Conservation (phyloP, 139 green algal species). For the Coelastrella sp. region DNA sequence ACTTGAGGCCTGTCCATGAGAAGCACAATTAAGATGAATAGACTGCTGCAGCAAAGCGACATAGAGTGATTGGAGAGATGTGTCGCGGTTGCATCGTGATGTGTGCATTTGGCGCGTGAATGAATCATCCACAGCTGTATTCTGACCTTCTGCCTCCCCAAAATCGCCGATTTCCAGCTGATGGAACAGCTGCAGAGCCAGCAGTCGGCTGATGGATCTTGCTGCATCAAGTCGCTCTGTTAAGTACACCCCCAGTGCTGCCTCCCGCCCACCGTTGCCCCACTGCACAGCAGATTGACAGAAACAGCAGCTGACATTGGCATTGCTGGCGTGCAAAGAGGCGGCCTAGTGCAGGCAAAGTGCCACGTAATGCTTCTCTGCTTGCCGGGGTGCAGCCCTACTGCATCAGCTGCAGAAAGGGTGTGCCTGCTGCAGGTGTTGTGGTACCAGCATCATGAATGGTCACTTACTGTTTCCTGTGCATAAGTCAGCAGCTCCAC, state of each 20-base stretch:
- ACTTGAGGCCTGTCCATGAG: too few relatives aligned
- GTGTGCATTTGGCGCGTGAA: background rate
- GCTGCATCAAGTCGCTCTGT: conserved; percentile 67
- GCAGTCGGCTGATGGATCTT: conserved; percentile 60
- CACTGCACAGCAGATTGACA: conserved; percentile 12
- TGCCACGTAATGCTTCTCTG: too few relatives aligned
- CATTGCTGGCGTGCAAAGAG: too few relatives aligned
- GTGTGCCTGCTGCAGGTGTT: background rate
- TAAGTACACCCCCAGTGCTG: conserved; percentile 70
- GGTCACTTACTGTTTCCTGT: conserved; percentile 68
- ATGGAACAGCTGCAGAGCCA: conserved; percentile 60
- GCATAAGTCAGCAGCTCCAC: conserved; percentile 71
- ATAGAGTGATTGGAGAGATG: background rate
- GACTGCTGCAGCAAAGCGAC: too few relatives aligned
- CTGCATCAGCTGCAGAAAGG: too few relatives aligned
- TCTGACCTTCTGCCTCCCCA: conserved; percentile 4
- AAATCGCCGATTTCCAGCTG: conserved; percentile 8
- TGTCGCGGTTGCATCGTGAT: background rate
- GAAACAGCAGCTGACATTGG: background rate
- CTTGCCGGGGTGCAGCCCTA: too few relatives aligned
- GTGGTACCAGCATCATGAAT: background rate
- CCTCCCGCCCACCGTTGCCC: conserved; percentile 57
- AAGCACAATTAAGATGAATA: too few relatives aligned
- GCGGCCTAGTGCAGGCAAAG: too few relatives aligned
- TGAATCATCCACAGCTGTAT: background rate